Evolutionary conservation across 805 yeast genomes (phyloP), one percentile per base, ranked within the genome.

Genomic region (Kluyveromyces wickerhamii): DNA sequence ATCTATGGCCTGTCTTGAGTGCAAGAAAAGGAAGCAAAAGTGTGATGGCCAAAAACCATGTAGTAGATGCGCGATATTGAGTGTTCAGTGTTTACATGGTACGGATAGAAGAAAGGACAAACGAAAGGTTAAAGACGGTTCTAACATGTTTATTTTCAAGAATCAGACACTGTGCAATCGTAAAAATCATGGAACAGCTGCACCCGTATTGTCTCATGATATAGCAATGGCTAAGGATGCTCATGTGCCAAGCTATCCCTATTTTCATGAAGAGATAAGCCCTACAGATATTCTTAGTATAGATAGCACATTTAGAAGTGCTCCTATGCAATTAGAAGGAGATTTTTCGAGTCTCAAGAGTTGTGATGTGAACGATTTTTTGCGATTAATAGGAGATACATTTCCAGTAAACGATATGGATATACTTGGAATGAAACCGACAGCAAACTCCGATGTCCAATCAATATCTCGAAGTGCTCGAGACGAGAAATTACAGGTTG

Each of bases 11-110:
- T 34, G 37, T 17, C 19, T 19, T 8, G 32, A 15, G 8, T 34
- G 37, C 20, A 27, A 13, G 23, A 34, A 21, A 21, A 21, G 37
- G 12, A 34, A 34, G 12, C 20, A 26, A 30, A 34, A 34, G 12
- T 34, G 37, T 21, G 33, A 34, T 29, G 34, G 37, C n/a, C 16
- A 34, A 8, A 28, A 12, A 3, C 37, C 37, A 22, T 34, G 37
- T 21, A 19, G 15, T 9, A 19, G 37, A 11, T 34, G 37, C 15
- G n/a, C 8, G n/a, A 34, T 21, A 20, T 14, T 34, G 20, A 22
- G 29, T 8, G 18, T 21, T 4, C 14, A 21, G 7, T 34, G 37
- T 21, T 17, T 20, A 7, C 29, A 34, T 17, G 22, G 15, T 19
- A 16, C 31, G 7, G 37, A 34, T 23, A 18, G 25, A 17, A 34